phyloP scores from a whole-genome alignment of 345 rosid species.

The Geranium rotundifolium region DNA sequence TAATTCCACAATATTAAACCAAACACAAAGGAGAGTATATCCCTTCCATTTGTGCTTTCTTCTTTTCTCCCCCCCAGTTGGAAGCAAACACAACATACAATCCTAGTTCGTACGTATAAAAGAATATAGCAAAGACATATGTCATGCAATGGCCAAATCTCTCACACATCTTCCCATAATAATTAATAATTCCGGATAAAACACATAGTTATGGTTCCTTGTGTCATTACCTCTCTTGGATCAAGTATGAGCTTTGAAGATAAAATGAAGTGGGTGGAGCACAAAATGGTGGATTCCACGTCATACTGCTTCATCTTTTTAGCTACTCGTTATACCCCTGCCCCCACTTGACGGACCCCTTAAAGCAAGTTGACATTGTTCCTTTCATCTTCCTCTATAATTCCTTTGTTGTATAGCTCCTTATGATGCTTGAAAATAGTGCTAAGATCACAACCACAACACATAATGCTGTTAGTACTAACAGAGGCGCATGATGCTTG shows the following conservation, averaged over 20 bases:
- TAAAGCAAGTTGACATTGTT: background rate
- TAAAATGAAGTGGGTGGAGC: slow-evolving; percentile 7
- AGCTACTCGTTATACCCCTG: background rate
- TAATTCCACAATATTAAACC: background rate
- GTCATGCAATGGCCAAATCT: background rate
- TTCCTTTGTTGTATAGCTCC: background rate
- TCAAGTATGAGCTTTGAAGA: background rate
- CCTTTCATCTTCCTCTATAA: background rate
- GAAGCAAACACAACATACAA: background rate
- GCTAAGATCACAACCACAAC: slow-evolving; percentile 5
- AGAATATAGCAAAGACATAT: background rate
- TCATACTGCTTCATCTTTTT: slow-evolving; percentile 8
- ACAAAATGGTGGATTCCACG: slow-evolving; percentile 10
- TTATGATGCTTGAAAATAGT: background rate
- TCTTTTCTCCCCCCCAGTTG: background rate
- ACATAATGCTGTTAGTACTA: slow-evolving; percentile 8
- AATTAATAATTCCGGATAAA: too few species aligned
- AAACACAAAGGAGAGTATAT: background rate
- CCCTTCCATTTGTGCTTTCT: background rate
- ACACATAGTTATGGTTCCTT: background rate
- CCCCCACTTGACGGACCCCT: background rate
- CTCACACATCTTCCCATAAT: background rate
- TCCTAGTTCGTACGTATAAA: background rate
- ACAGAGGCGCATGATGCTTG: slow-evolving; percentile 22
- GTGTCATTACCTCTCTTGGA: background rate